phyloP scores from a whole-genome alignment of 2,329 filamentous ascomycete genomes.

The Geoglossum cookeanum region DNA sequence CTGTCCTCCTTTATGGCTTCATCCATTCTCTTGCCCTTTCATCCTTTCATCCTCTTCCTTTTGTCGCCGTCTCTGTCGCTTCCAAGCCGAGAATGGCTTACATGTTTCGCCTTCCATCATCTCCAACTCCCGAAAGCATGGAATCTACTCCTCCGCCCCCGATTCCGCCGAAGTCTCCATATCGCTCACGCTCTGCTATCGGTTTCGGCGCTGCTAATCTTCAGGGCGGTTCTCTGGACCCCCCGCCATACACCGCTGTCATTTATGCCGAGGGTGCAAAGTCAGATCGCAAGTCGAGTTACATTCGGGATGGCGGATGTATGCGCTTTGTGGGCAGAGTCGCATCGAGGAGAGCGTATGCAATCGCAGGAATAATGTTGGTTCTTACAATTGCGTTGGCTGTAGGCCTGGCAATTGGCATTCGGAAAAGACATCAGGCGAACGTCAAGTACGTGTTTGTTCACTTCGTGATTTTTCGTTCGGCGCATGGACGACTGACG shows the following conservation, averaged over 20 bases:
- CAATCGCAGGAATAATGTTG: slow-evolving; percentile 12
- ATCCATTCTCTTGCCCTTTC: too few relatives aligned
- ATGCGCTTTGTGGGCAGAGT: slow-evolving; percentile 13
- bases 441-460: slow-evolving; percentile 4
- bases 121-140: too few relatives aligned
- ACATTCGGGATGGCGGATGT: slow-evolving; percentile 13
- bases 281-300: slow-evolving; percentile 11
- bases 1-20: too few relatives aligned
- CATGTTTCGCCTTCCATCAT: too few relatives aligned
- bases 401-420: slow-evolving; percentile 17
- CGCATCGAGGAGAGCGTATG: slow-evolving; percentile 14
- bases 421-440: slow-evolving; percentile 10
- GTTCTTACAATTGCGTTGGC: slow-evolving; percentile 14
- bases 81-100: too few relatives aligned
- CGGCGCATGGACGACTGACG: neutral
- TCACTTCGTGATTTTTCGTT: neutral
- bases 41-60: too few relatives aligned
- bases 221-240: too few relatives aligned
- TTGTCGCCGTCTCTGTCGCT: too few relatives aligned
- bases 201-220: too few relatives aligned
- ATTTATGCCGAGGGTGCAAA: slow-evolving; percentile 9
- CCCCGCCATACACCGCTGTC: slow-evolving; percentile 13
- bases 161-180: too few relatives aligned
- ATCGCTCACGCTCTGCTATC: too few relatives aligned
- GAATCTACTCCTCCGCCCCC: too few relatives aligned